A percentile compares a stretch with the other conserved stretches of the same genome.
Evolutionary conservation across 805 yeast species (phyloP).

Genomic region (Brettanomyces bruxellensis): DNA sequence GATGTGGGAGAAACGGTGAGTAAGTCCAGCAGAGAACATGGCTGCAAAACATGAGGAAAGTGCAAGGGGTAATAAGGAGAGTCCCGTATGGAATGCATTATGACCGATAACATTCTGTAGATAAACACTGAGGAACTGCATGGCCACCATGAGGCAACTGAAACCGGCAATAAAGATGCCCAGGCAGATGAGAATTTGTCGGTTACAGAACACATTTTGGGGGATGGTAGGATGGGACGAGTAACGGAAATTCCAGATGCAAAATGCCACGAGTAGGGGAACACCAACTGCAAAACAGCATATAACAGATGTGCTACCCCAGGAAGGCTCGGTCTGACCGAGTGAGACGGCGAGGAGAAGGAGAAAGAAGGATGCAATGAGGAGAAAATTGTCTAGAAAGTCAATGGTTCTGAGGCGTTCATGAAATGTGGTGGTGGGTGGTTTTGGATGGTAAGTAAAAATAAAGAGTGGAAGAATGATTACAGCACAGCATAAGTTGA

Average conservation of each 20-base stretch:
- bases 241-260: conserved; percentile 30
- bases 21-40: neutral
- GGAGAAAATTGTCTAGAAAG: conserved; percentile 36
- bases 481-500: conserved; percentile 60
- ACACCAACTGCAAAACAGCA: conserved; percentile 39
- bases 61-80: conserved; percentile 34
- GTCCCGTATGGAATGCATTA: conserved; percentile 36
- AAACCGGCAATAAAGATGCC: neutral
- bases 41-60: neutral
- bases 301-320: conserved; percentile 47
- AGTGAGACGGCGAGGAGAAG: conserved; percentile 44
- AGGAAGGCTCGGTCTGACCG: conserved; percentile 43
- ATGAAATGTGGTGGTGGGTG: conserved; percentile 28
- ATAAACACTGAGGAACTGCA: conserved; percentile 33
- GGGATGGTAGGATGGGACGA: conserved; percentile 40
- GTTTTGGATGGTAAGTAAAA: conserved; percentile 39
- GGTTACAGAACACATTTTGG: conserved; percentile 20
- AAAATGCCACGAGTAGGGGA: conserved; percentile 25
- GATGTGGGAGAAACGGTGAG: neutral
- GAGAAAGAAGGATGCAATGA: conserved; percentile 35
- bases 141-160: neutral
- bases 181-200: neutral
- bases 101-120: conserved; percentile 39
- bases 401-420: conserved; percentile 38
- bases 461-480: conserved; percentile 30